Conservation (phyloP, 2,329 filamentous ascomycete species). For the Botryotinia narcissicola region DNA sequence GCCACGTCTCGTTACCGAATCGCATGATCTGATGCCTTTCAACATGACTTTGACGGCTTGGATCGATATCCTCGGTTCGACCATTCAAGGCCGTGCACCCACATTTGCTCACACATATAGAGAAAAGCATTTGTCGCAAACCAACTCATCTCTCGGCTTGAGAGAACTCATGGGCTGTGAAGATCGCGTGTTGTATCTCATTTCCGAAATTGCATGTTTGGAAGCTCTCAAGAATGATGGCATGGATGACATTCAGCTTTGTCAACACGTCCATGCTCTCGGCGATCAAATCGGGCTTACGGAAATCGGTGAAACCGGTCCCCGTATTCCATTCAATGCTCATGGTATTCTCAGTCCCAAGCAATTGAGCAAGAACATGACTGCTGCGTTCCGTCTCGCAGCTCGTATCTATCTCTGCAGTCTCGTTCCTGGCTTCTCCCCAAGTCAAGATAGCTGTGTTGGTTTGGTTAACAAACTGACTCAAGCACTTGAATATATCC, state of each 20-base stretch:
- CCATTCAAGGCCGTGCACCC: conserved; percentile 83
- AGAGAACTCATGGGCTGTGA: conserved; percentile 97
- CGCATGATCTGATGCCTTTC: conserved; percentile 57
- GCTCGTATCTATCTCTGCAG: conserved; percentile 97
- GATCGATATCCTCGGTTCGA: conserved; percentile 96
- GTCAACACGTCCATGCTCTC: conserved; percentile 84
- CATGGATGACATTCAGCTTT: conserved; percentile 82
- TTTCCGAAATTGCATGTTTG: conserved; percentile 94
- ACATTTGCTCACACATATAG: conserved; percentile 93
- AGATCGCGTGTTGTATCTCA: conserved; percentile 95
- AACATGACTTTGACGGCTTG: conserved; percentile 93
- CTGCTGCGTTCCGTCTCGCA: conserved; percentile 83
- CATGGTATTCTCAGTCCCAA: conserved; percentile 77
- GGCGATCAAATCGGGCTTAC: conserved; percentile 83
- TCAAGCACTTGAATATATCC: conserved; percentile 75
- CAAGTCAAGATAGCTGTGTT: conserved; percentile 68
- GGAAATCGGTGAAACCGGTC: conserved; percentile 60
- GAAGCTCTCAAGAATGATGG: conserved; percentile 81
- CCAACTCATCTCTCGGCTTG: conserved; percentile 65
- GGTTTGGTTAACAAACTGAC: conserved; percentile 77
- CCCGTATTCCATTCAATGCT: conserved; percentile 60
- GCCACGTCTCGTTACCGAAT: conserved; percentile 61
- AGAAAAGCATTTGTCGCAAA: conserved; percentile 77
- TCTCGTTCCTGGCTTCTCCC: conserved; percentile 83
- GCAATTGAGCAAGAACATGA: conserved; percentile 85